Evolutionary conservation across 2,329 filamentous ascomycete genomes (phyloP).

Genomic region (Microsporum canis): DNA sequence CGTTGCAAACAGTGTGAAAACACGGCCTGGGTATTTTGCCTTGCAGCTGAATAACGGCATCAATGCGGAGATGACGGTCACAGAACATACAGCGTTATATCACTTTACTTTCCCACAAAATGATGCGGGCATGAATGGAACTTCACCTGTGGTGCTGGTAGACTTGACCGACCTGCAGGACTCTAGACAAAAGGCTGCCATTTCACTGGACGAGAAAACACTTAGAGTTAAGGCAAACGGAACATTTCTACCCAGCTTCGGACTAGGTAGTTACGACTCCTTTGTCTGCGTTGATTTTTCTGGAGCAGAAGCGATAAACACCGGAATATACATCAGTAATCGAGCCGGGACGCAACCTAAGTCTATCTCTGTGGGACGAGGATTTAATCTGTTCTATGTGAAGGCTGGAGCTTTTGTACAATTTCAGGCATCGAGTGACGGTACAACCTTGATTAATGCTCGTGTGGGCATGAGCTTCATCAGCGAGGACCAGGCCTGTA

Average conservation of each 20-base stretch:
- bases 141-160: slow-evolving; percentile 50
- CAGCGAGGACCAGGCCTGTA: slow-evolving; percentile 53
- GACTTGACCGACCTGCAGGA: slow-evolving; percentile 55
- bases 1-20: slow-evolving; percentile 41
- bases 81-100: slow-evolving; percentile 56
- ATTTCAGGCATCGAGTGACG: slow-evolving; percentile 39
- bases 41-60: slow-evolving; percentile 49
- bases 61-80: slow-evolving; percentile 54
- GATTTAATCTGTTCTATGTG: slow-evolving; percentile 40
- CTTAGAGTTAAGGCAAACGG: slow-evolving; percentile 55
- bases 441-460: slow-evolving; percentile 41
- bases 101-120: slow-evolving; percentile 49
- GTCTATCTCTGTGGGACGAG: not conserved
- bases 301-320: slow-evolving; percentile 47
- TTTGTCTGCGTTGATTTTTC: slow-evolving; percentile 59
- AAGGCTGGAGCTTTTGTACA: slow-evolving; percentile 52
- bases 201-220: slow-evolving; percentile 44
- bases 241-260: slow-evolving; percentile 54
- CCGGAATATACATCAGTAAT: slow-evolving; percentile 36
- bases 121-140: slow-evolving; percentile 6
- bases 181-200: slow-evolving; percentile 42
- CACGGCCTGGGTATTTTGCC: slow-evolving; percentile 55
- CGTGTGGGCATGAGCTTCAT: slow-evolving; percentile 62
- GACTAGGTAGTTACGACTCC: slow-evolving; percentile 47
- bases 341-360: slow-evolving; percentile 4